A percentile compares a stretch with the other conserved stretches of the same genome.
phyloP scores from a whole-genome alignment of 495 filamentous ascomycete genomes.

The Penicillium silybi region DNA sequence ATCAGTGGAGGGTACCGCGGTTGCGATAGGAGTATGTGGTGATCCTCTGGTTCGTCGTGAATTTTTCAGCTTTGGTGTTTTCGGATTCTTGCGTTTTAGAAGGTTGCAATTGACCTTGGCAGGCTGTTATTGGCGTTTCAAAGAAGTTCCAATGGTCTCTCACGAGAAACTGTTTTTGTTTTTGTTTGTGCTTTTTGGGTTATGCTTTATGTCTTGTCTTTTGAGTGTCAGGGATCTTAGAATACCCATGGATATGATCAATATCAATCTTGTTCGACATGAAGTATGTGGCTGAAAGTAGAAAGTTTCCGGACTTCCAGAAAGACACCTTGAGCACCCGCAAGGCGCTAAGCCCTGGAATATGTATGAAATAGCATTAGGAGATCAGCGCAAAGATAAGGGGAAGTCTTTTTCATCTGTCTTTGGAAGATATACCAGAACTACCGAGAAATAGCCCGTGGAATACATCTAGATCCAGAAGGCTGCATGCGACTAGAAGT shows the following conservation, averaged over 20 bases:
- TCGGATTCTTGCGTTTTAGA: not conserved
- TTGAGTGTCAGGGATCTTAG: not conserved
- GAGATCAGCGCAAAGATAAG: too few species aligned
- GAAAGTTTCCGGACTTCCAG: not conserved
- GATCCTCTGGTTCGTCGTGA: not conserved
- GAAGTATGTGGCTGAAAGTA: not conserved
- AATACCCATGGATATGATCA: not conserved
- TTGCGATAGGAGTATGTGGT: slow-evolving; percentile 20
- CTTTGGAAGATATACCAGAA: too few species aligned
- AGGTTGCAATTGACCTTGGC: not conserved
- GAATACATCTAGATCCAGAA: too few species aligned
- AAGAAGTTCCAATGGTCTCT: not conserved
- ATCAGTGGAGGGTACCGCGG: slow-evolving; percentile 27
- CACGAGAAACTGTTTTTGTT: not conserved
- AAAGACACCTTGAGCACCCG: too few species aligned
- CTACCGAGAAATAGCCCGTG: too few species aligned
- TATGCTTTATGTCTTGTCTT: not conserved
- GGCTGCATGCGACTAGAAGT: too few species aligned
- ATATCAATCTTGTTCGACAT: not conserved
- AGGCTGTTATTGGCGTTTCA: not conserved
- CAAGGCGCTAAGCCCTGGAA: too few species aligned
- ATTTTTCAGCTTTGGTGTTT: slow-evolving; percentile 20
- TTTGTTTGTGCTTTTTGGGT: too few species aligned
- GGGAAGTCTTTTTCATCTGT: too few species aligned
- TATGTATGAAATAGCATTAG: too few species aligned